Evolutionary conservation across 306 rosid genomes (phyloP), one percentile per base, ranked within the genome.

Genomic region (Elaeagnus macrophylla): DNA sequence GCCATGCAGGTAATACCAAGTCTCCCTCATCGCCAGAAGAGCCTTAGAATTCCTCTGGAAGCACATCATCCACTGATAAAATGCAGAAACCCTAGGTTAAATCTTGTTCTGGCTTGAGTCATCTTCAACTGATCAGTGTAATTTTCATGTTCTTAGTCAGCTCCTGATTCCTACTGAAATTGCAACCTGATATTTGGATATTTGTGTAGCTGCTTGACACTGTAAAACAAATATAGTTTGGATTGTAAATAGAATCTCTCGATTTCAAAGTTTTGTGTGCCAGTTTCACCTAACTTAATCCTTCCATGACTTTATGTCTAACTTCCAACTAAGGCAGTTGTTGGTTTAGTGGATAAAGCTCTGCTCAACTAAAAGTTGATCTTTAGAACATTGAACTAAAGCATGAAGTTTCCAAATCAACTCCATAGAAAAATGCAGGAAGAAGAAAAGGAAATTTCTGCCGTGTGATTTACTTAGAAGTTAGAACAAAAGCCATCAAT

Each of bases 171-270:
- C 35, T 37, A 43, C 40, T 60, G 48, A 38, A 62, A 54, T 56
- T 60, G 50, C 62, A 47, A 55, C 45, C 68, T 71, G 62, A 46
- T 40, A 53, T 42, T 53, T 54, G 56, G 57, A 37, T 65, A 4
- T 49, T 25, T 40, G 36, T 39, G 51, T 55, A 38, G 46, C 49
- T 64, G 39, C 25, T 62, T 42, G 39, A 62, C 36, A 42, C 57
- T 18, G 54, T 9, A 62, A 76, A 77, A 68, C 79, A 61, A 63
- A 74, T 43, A 32, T 15, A 60, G 68, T 52, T 13, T 11, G 53
- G 65, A 50, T 45, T 79, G 94, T 85, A 82, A 46, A 85, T 79
- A 77, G 69, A 59, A 54, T 60, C 46, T 35, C 19, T 7, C 67
- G 53, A 63, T 66, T 76, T 68, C 50, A 10, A 55, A 39, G 57